A percentile compares a stretch with the other conserved stretches of the same genome.
Conservation (phyloP, 495 filamentous ascomycete genomes). For the Paragyromitra xinjiangensis region DNA sequence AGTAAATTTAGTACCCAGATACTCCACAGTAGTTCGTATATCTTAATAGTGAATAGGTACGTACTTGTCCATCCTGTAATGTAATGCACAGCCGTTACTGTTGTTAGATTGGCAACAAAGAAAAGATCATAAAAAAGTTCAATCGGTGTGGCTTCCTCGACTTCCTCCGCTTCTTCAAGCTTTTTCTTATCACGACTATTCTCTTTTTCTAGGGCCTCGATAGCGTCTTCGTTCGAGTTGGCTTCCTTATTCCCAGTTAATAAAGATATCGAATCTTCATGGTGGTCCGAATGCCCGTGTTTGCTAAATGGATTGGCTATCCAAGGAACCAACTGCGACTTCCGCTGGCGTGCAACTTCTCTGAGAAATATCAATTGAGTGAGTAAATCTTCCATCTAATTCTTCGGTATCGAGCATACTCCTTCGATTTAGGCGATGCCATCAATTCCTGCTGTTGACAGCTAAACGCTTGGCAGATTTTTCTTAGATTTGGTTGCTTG, state of each 20-base stretch:
- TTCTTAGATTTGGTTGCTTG: too few relatives aligned
- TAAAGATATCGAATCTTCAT: neutral
- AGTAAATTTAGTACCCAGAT: neutral
- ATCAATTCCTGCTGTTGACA: too few relatives aligned
- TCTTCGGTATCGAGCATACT: neutral
- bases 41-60: too few relatives aligned
- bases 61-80: conserved; percentile 59
- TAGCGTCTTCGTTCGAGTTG: too few relatives aligned
- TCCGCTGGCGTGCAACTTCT: conserved; percentile 9
- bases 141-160: conserved; percentile 59
- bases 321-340: conserved; percentile 31
- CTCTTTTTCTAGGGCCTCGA: neutral
- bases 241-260: too few relatives aligned
- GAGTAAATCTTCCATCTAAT: neutral
- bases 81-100: conserved; percentile 67
- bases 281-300: neutral
- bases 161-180: conserved; percentile 41
- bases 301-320: conserved; percentile 30
- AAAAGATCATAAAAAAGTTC: conserved; percentile 73
- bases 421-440: too few relatives aligned
- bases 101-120: conserved; percentile 71
- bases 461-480: too few relatives aligned
- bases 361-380: neutral
- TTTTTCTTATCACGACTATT: neutral
- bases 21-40: too few relatives aligned